Evolutionary conservation across 2,329 filamentous ascomycete species (phyloP).

Genomic region (Onygena corvina): DNA sequence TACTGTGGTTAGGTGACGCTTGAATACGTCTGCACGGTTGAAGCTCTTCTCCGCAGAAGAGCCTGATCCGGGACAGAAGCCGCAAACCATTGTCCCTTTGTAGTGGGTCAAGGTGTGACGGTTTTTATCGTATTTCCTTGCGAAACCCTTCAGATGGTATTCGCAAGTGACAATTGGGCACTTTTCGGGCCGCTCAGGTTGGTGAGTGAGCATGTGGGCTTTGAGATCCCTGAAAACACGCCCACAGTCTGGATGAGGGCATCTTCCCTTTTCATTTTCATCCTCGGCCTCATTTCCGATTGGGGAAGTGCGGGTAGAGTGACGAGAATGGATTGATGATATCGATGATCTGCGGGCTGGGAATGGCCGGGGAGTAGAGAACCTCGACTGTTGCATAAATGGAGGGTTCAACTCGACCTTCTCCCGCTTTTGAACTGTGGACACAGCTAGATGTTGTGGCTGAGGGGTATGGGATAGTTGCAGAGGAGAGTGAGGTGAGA

Average conservation of each 20-base stretch:
- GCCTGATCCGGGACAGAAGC: conserved; percentile 81
- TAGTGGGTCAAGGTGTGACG: conserved; percentile 88
- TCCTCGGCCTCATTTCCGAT: conserved; percentile 49
- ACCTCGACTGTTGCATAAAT: conserved; percentile 46
- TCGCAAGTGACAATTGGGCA: conserved; percentile 87
- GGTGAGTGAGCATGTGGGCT: conserved; percentile 89
- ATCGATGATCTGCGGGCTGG: conserved; percentile 54
- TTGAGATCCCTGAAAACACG: conserved; percentile 82
- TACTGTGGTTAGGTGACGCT: conserved; percentile 79
- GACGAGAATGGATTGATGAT: conserved; percentile 57
- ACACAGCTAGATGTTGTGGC: conserved; percentile 17
- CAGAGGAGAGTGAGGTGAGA: conserved; percentile 29
- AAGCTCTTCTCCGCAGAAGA: conserved; percentile 88
- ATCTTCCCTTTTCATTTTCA: conserved; percentile 52
- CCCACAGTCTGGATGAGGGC: conserved; percentile 73
- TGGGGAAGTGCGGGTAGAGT: conserved; percentile 40
- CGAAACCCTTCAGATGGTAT: conserved; percentile 85
- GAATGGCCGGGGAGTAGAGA: conserved; percentile 36
- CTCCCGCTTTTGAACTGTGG: conserved; percentile 19
- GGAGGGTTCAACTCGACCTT: conserved; percentile 40
- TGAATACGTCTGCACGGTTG: conserved; percentile 91
- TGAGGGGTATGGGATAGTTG: conserved; percentile 17
- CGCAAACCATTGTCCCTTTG: conserved; percentile 94
- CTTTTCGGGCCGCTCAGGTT: conserved; percentile 82
- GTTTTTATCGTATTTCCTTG: conserved; percentile 94